Evolutionary conservation across 2,329 filamentous ascomycete species (phyloP), one percentile per base, ranked within the genome.

Genomic region (Sporothrix curviconia): DNA sequence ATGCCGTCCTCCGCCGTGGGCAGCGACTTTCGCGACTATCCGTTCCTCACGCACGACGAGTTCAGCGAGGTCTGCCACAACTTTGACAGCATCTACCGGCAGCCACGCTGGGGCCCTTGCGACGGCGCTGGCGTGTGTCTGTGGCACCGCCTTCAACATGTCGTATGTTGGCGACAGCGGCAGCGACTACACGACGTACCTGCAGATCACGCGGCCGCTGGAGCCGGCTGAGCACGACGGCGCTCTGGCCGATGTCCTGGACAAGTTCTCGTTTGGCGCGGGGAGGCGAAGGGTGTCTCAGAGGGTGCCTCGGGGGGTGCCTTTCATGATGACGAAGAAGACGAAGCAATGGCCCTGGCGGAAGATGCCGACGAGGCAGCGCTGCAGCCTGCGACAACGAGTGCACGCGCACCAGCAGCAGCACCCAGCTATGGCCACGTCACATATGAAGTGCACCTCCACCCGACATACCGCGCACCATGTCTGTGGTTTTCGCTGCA

Each of bases 401-500:
- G n/a, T n/a, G n/a, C n/a, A n/a, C n/a, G n/a, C n/a, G n/a, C n/a
- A n/a, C n/a, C n/a, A 0, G 12, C 43, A 9, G 61, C 65, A 44
- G 65, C 62, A 49, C 66, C 67, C 58, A 72, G 71, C 59, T 68
- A 69, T 61, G 73, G 74, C 56, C 74, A 77, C 64, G 82, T 89
- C 63, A 78, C 80, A 60, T 92, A 91, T 72, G 85, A 90, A 69
- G 83, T 92, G 65, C 79, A 89, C 66, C 77, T 88, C 60, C 89
- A 90, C 64, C 82, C 85, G 56, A 88, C 85, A 57, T 92, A 92
- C 71, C 80, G 80, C 60, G 81, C 86, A 46, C 89, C 89, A 8
- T 87, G 88, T 59, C 76, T 92, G 57, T 92, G 88, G 81, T 90
- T 92, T 74, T 81, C 76, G 55, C 71, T 90, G 65, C 79, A 82